Evolutionary conservation across 1,284 basidiomycete genomes (phyloP).

Genomic region (Cryptococcus sp.): DNA sequence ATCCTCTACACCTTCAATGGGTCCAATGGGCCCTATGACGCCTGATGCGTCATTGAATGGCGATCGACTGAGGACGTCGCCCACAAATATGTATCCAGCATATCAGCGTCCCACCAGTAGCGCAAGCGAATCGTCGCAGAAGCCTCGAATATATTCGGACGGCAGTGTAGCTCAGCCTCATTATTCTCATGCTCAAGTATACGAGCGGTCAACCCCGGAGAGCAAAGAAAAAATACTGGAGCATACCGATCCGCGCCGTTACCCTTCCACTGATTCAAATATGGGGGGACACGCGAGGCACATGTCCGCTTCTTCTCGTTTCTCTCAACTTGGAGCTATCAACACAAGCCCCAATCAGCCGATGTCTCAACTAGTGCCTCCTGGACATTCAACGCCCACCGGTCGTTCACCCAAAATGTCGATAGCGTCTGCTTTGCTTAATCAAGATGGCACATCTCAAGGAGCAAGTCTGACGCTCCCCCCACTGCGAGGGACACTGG

Average conservation of each 20-base stretch:
- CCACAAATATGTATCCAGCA: slow-evolving; percentile 11
- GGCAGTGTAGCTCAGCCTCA: background rate
- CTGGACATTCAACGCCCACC: slow-evolving; percentile 8
- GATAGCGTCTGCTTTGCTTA: slow-evolving; percentile 11
- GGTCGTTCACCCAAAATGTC: slow-evolving; percentile 22
- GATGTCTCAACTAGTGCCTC: slow-evolving; percentile 6
- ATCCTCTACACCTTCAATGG: background rate
- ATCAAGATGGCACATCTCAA: slow-evolving; percentile 10
- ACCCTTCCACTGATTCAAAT: slow-evolving; percentile 3
- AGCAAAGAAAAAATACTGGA: slow-evolving; percentile 3
- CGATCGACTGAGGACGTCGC: slow-evolving; percentile 6
- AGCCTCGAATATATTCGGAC: background rate
- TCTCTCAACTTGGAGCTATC: slow-evolving; percentile 2
- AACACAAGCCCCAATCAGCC: slow-evolving; percentile 2
- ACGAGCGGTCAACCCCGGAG: slow-evolving; percentile 13
- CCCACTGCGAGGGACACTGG: slow-evolving; percentile 27
- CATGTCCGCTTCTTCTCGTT: slow-evolving; percentile 6
- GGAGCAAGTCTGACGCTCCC: slow-evolving; percentile 27
- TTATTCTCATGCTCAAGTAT: background rate
- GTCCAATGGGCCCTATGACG: background rate
- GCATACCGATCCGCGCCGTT: slow-evolving; percentile 10
- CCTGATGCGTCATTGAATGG: background rate
- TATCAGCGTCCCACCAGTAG: slow-evolving; percentile 7
- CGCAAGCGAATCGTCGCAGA: background rate
- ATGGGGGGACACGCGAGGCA: slow-evolving; percentile 5